Conservation (phyloP, 164 flowering plant species). For the Taxillus chinensis region DNA sequence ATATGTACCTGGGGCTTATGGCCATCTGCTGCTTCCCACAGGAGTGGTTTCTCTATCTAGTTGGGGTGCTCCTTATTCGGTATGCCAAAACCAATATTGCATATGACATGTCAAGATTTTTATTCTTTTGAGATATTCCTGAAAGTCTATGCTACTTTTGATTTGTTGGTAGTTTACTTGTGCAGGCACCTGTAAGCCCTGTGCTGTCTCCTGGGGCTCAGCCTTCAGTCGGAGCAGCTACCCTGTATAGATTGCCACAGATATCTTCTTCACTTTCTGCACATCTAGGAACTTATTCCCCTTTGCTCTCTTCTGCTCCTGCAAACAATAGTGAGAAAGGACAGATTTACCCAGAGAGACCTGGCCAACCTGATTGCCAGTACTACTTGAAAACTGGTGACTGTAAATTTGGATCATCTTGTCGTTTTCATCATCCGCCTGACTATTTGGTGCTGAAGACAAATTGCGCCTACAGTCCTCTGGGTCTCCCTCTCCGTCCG, state of each 20-base stretch:
- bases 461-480: constrained; percentile 26
- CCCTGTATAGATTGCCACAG: constrained; percentile 30
- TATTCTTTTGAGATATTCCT: neutral
- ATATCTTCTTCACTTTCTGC: constrained; percentile 22
- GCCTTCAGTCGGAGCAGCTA: constrained; percentile 24
- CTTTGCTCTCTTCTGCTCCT: constrained; percentile 19
- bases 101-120: constrained; percentile 11
- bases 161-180: constrained; percentile 1
- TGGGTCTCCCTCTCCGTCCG: constrained; percentile 41
- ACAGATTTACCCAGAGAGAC: constrained; percentile 35
- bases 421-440: constrained; percentile 36
- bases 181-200: constrained; percentile 37
- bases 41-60: constrained; percentile 34
- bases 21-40: constrained; percentile 31
- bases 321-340: constrained; percentile 20
- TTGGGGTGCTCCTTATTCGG: constrained; percentile 36
- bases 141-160: neutral
- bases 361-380: constrained; percentile 40
- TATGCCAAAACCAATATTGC: constrained; percentile 4
- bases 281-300: constrained; percentile 21
- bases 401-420: constrained; percentile 37
- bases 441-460: constrained; percentile 18
- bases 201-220: constrained; percentile 35
- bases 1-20: constrained; percentile 38
- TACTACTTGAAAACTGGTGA: constrained; percentile 37